Evolutionary conservation across 1,284 basidiomycete species (phyloP), one percentile per base, ranked within the genome.

Genomic region (Ustilago shanxiensis): DNA sequence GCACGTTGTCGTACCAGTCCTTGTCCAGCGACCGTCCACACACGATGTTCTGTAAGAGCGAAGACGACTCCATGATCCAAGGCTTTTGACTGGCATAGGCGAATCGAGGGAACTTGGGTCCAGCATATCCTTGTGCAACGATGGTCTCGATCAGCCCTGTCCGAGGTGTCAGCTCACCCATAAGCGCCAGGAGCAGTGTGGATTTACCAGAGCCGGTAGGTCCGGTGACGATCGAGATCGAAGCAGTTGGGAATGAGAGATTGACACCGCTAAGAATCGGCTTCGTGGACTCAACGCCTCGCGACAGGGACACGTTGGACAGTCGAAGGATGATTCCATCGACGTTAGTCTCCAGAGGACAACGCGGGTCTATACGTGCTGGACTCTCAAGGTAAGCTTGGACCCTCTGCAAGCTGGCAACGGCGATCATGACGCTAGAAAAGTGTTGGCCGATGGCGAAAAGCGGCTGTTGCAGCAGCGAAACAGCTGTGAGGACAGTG

Each of bases 31-130:
- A n/a, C n/a, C n/a, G n/a, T n/a, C n/a, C n/a, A n/a, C n/a, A n/a
- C 33, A 77, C 79, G 58, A 85, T 79, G 64, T 85, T 85, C 4
- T 81, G 72, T 33, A 69, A 70, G 18, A 85, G 76, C 11, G 65
- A 77, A 16, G 71, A 56, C n/a, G 56, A 70, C 33, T 77, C 73
- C 50, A 79, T 59, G 20, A 85, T 65, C 82, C 75, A 84, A 2
- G 81, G 60, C 47, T 63, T 53, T 54, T 85, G 83, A 20, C 74
- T 68, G 16, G 77, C 81, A 37, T 79, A 85, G 11, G 79, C 83
- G 3, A 83, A 63, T 20, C 58, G 59, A 10, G 35, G 35, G 8
- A 7, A 14, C 14, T 7, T 3, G 20, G 51, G 28, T 1, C 26
- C 14, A 11, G 35, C 8, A n/a, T n/a, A n/a, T n/a, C n/a, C n/a